Base-by-base conservation (phyloP, 164 flowering plant genomes). In the Liriodendron chinense region DNA sequence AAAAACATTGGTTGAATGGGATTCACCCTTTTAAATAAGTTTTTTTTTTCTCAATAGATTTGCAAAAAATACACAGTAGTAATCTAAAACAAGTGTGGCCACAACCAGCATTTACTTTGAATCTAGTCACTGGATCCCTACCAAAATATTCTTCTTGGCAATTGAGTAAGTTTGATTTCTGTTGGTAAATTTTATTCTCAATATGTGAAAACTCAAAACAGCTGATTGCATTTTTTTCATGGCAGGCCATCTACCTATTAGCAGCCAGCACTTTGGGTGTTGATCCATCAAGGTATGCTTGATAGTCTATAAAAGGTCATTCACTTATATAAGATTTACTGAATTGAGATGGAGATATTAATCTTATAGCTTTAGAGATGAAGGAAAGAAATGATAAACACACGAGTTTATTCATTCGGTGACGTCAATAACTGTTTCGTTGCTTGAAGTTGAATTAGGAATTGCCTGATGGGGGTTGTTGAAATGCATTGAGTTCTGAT, bases 231-330 rank as follows among this genome's bases (percentile, higher is more conserved):
- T 34, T 14, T 56, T 56, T 68, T 69, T 78, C 71, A 70, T 80
- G 71, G 65, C 90, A 94, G 98, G 98, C 97, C 75, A 94, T 94
- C 77, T 94, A 94, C 78, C 73, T 74, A 26, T 79, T 94, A 81
- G 98, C 97, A 77, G 91, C 98, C 74, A 87, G 71, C 76, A 92
- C 96, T 21, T 85, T 94, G 24, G 93, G 89, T 48, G 96, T 91
- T 75, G 94, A 94, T 48, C 96, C 97, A 75, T 87, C 97, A 82
- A 92, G 97, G 98, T 94, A 90, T 12, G 8, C 59, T 72, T 79
- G 49, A 57, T 71, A 65, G 18, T 53, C 53, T 49, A 49, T 49
- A 12, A 49, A 49, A 49, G 10, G 53, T 12, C 10, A 7, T 53
- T 53, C 18, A 12, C 59, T 53, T 53, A 0, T 12, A 53, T 53